Conservation (phyloP, 2,329 filamentous ascomycete genomes). For the Aspergillus viridinutans region DNA sequence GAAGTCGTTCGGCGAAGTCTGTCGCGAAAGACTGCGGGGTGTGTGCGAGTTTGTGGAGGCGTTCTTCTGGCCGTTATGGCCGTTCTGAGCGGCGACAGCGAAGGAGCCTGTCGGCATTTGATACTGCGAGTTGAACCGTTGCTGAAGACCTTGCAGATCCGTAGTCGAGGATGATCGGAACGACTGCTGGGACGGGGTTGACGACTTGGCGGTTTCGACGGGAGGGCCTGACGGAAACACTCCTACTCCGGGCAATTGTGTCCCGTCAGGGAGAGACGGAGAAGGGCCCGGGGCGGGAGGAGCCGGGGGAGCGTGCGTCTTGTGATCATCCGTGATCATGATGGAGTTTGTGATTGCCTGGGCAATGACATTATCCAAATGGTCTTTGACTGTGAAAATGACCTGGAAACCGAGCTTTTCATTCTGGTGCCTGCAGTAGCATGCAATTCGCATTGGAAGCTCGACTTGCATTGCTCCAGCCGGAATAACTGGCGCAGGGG, state of each 20-base stretch:
- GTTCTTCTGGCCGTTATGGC: constrained; percentile 28
- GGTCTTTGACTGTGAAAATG: constrained; percentile 91
- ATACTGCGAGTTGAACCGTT: constrained; percentile 46
- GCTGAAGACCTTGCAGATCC: constrained; percentile 59
- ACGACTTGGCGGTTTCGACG: constrained; percentile 27
- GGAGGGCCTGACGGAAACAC: constrained; percentile 38
- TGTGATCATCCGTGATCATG: constrained; percentile 97
- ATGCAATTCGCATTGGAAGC: constrained; percentile 91
- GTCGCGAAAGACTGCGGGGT: constrained; percentile 64
- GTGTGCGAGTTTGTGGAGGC: constrained; percentile 44
- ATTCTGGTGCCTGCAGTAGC: constrained; percentile 91
- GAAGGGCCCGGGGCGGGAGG: constrained; percentile 31
- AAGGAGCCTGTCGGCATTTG: constrained; percentile 38
- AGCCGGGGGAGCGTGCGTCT: constrained; percentile 62
- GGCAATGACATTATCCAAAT: constrained; percentile 68
- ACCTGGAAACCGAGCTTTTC: constrained; percentile 91
- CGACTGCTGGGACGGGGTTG: constrained; percentile 33
- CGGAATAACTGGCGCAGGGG: constrained; percentile 29
- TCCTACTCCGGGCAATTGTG: constrained; percentile 41
- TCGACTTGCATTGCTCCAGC: constrained; percentile 71
- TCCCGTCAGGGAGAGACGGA: constrained; percentile 34
- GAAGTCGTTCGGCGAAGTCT: constrained; percentile 65
- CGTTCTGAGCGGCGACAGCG: constrained; percentile 29
- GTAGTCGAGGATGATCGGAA: constrained; percentile 59
- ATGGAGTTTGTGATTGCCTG: constrained; percentile 84